These are phyloP conservation scores for Nothophytophthora sp. DNA, from an alignment of 352 stramenopile species.

Conservation along the genomic window DNA sequence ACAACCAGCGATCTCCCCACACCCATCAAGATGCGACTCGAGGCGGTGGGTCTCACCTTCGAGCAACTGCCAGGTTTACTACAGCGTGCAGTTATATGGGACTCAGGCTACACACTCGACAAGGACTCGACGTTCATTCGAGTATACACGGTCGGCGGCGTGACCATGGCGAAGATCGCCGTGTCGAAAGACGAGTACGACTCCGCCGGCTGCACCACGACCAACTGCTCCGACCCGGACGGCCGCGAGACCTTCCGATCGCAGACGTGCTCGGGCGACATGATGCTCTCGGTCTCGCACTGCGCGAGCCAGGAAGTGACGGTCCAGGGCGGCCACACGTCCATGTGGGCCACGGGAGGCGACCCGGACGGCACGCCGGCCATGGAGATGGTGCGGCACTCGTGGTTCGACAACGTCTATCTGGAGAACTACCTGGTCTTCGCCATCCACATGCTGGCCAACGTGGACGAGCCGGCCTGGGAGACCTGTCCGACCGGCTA, in stretches of 20 bases:
- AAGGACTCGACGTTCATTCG: constrained; percentile 9
- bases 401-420: constrained; percentile 9
- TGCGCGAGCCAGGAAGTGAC: constrained; percentile 2
- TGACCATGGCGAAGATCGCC: constrained; percentile 23
- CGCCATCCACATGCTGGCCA: constrained; percentile 9
- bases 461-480: constrained; percentile 8
- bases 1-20: constrained; percentile 6
- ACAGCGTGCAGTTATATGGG: constrained; percentile 41
- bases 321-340: constrained; percentile 6
- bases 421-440: constrained; percentile 11
- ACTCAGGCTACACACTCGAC: constrained; percentile 33
- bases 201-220: constrained; percentile 16
- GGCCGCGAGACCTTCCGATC: background rate
- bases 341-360: constrained; percentile 41
- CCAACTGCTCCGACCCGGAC: constrained; percentile 8
- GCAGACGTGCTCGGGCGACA: constrained; percentile 6
- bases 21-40: constrained; percentile 8
- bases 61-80: constrained; percentile 22
- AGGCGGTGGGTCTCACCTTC: constrained; percentile 8
- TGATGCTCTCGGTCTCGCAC: constrained; percentile 8
- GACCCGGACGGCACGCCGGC: constrained; percentile 1
- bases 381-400: constrained; percentile 9
- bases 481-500: constrained; percentile 4
- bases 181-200: constrained; percentile 17
- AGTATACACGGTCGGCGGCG: constrained; percentile 24